Evolutionary conservation across 352 stramenopile species (phyloP).

Genomic region (Phytophthora multivora): DNA sequence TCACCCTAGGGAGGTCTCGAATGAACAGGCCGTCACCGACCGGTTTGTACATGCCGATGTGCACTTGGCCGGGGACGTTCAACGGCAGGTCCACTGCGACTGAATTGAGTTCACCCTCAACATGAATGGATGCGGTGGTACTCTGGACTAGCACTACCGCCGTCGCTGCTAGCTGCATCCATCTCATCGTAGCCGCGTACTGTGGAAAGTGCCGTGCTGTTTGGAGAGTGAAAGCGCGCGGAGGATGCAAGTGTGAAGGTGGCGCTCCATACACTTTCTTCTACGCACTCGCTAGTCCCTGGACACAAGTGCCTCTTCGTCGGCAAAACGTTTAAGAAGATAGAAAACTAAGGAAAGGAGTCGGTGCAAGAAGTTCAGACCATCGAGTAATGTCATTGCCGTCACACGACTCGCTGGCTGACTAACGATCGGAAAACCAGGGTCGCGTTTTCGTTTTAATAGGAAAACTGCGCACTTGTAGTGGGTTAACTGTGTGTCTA

Average conservation of each 20-base stretch:
- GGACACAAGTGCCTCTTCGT: conserved; percentile 21
- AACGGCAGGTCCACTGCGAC: conserved; percentile 36
- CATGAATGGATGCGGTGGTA: not conserved
- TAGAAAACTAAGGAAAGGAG: conserved; percentile 11
- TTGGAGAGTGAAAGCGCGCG: conserved; percentile 19
- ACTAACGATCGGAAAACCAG: too few species aligned
- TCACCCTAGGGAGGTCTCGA: conserved; percentile 31
- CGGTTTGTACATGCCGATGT: conserved; percentile 40
- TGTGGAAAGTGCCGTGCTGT: not conserved
- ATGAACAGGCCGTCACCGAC: conserved; percentile 28
- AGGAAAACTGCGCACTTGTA: too few species aligned
- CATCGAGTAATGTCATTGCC: not conserved
- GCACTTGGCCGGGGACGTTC: conserved; percentile 30
- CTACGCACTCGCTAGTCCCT: conserved; percentile 11
- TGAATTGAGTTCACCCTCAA: not conserved
- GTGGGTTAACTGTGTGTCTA: too few species aligned
- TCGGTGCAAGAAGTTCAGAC: conserved; percentile 20
- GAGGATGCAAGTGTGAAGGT: not conserved
- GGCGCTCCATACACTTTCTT: conserved; percentile 2
- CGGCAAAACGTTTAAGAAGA: conserved; percentile 1
- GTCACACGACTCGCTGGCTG: too few species aligned
- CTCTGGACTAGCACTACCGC: not conserved
- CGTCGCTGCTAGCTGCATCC: not conserved
- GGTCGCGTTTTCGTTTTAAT: too few species aligned
- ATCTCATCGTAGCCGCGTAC: not conserved